Base-by-base conservation (phyloP, 2,329 filamentous ascomycete species). In the Aspergillus pseudotamarii region DNA sequence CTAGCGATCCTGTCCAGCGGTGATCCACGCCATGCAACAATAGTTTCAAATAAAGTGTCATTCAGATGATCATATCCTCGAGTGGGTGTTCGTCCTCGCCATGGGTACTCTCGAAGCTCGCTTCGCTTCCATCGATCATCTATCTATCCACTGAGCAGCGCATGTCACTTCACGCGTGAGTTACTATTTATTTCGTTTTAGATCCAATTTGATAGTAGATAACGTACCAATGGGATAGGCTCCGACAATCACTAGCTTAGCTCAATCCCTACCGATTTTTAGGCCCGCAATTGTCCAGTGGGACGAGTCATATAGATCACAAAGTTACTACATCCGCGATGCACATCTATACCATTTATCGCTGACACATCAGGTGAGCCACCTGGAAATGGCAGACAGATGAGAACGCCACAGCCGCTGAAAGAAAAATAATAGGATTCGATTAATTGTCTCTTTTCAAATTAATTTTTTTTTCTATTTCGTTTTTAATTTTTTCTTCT, bases 1-100 rank as follows among this genome's bases (percentile, higher is more conserved):
- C 48, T n/a, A n/a, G 48, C 19, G 48, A 32, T 51, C 48, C 28
- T 32, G 16, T 48, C 60, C 28, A 53, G 51, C 55, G 38, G 51
- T 62, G 48, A 62, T 58, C 36, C 30, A 51, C 48, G 28, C 48
- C 26, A 51, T 51, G 48, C 38, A 60, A 62, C 60, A 62, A 62
- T 62, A 62, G 36, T 62, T 43, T 62, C 51, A 36, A 32, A 43
- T 43, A 43, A 51, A 58, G 38, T 50, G 32, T 10, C 46, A 34
- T n/a, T 51, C 8, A 11, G 26, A 30, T 30, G 26, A 30, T 51
- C 23, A 3, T 26, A 28, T 48, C 4, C 8, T 30, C 26, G n/a
- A 12, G 28, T n/a, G 48, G 48, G 48, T 51, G 48, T 34, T 51
- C 48, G 14, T 51, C 28, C 16, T 32, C 28, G 1, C 28, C 28